These are phyloP conservation scores for Ulota crispa DNA, from an alignment of 225 moss, liverwort and hornwort species.

Conservation along the genomic window DNA sequence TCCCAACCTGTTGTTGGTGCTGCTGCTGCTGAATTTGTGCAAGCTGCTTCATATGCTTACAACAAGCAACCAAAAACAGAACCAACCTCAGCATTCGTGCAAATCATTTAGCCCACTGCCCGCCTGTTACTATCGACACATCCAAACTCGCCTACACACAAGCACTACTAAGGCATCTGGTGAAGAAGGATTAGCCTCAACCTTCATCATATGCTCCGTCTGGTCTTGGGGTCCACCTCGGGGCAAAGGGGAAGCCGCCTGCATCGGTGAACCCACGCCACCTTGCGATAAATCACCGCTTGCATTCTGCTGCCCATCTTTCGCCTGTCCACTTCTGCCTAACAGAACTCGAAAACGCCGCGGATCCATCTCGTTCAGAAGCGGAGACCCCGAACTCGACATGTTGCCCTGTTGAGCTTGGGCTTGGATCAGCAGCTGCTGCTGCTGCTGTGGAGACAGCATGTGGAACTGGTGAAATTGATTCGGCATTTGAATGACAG, in stretches of 20 bases:
- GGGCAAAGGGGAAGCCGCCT: slow-evolving; percentile 83
- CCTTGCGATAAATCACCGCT: slow-evolving; percentile 82
- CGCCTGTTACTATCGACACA: neutral
- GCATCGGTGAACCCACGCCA: slow-evolving; percentile 95
- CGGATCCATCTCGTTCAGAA: slow-evolving; percentile 84
- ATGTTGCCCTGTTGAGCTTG: slow-evolving; percentile 74
- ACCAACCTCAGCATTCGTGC: slow-evolving; percentile 31
- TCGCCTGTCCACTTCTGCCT: slow-evolving; percentile 69
- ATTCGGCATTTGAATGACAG: slow-evolving; percentile 68
- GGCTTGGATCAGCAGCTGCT: slow-evolving; percentile 76
- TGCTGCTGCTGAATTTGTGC: slow-evolving; percentile 78
- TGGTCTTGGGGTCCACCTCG: slow-evolving; percentile 78
- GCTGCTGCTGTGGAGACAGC: slow-evolving; percentile 85
- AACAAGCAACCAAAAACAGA: slow-evolving; percentile 39
- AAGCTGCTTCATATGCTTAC: slow-evolving; percentile 89
- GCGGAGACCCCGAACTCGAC: slow-evolving; percentile 77
- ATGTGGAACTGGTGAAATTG: slow-evolving; percentile 90
- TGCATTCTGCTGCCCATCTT: slow-evolving; percentile 82
- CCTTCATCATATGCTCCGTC: slow-evolving; percentile 89
- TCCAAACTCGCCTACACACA: neutral
- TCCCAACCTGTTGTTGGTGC: slow-evolving; percentile 73
- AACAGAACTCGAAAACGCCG: slow-evolving; percentile 84
- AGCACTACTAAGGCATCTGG: neutral
- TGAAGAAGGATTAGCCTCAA: slow-evolving; percentile 6
- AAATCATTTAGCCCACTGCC: neutral